Base-by-base conservation (phyloP, 495 filamentous ascomycete species). In the Penicillium antarcticum region DNA sequence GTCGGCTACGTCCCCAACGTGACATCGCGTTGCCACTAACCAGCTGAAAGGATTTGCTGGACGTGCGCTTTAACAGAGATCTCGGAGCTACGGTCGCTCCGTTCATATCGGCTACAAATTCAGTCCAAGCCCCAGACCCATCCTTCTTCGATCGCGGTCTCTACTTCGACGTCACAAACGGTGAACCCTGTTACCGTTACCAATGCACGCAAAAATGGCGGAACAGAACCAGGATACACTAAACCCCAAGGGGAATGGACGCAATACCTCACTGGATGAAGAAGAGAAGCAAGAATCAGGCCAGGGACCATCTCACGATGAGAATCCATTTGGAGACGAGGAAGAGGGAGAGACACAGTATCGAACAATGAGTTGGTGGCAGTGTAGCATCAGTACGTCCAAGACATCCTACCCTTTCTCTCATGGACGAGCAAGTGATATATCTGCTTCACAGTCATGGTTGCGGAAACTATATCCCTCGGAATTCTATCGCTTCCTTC, bases 391-490 rank as follows among this genome's bases (percentile, higher is more conserved):
- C 60, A 63, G 56, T 63, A 49, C 17, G 55, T 50, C 26, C 1
- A 29, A 4, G 6, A 7, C 26, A 29, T 9, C 26, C 6, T 9
- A 19, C 4, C 14, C 13, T 29, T 8, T 4, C 7, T 1, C 14
- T n/a, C 13, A 33, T 5, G 5, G n/a, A 29, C n/a, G 6, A 19
- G 11, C 35, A 24, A 39, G 26, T 29, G 12, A 31, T 4, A 4
- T 18, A 13, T 10, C 26, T 14, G 10, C 11, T 17, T 18, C 23
- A 52, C 16, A 63, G 62, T 86, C 40, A 77, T 86, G 60, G 82
- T 87, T 61, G 83, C 83, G 42, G 81, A 85, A 55, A 82, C 81
- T 19, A 78, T 86, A 42, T 82, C 82, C 5, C 74, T 86, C 2
- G 84, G 84, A 13, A 80, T 77, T 58, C 68, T 87, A 42, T 80